Conservation (phyloP, 1,284 basidiomycete species). For the Melampsora americana region DNA sequence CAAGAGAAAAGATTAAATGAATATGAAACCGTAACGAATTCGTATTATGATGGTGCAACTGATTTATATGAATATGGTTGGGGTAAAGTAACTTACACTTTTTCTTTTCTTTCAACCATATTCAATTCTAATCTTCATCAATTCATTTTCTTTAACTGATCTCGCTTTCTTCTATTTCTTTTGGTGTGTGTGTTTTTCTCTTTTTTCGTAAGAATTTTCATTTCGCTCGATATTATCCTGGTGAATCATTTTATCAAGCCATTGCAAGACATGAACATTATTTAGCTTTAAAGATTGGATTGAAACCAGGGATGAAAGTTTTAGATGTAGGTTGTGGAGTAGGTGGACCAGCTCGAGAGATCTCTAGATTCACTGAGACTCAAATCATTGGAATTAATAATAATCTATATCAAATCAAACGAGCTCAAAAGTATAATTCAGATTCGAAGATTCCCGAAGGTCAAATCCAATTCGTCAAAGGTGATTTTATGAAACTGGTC, state of each 20-base stretch:
- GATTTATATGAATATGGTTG: slow-evolving; percentile 90
- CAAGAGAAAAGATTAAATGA: slow-evolving; percentile 72
- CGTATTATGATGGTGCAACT: slow-evolving; percentile 62
- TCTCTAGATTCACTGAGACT: slow-evolving; percentile 83
- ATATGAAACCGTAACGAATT: slow-evolving; percentile 93
- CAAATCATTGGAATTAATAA: slow-evolving; percentile 89
- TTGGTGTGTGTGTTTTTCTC: not conserved
- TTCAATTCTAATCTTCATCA: not conserved
- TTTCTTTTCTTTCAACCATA: no score
- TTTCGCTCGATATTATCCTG: slow-evolving; percentile 55
- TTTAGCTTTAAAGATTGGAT: slow-evolving; percentile 76
- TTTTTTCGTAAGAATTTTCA: slow-evolving; percentile 53
- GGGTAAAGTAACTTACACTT: slow-evolving; percentile 21
- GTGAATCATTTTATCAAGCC: slow-evolving; percentile 55
- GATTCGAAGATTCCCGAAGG: slow-evolving; percentile 69
- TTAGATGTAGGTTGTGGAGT: slow-evolving; percentile 98
- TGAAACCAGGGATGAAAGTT: slow-evolving; percentile 86
- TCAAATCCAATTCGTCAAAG: slow-evolving; percentile 78
- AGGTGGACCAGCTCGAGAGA: slow-evolving; percentile 93
- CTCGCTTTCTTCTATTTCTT: not conserved
- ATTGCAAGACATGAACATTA: slow-evolving; percentile 97
- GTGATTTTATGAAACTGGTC: slow-evolving; percentile 91
- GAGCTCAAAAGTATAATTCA: slow-evolving; percentile 79
- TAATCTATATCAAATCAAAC: slow-evolving; percentile 89
- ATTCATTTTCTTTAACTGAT: not conserved